Conservation (phyloP, 768 basidiomycete genomes). For the Podaxis sp. region DNA sequence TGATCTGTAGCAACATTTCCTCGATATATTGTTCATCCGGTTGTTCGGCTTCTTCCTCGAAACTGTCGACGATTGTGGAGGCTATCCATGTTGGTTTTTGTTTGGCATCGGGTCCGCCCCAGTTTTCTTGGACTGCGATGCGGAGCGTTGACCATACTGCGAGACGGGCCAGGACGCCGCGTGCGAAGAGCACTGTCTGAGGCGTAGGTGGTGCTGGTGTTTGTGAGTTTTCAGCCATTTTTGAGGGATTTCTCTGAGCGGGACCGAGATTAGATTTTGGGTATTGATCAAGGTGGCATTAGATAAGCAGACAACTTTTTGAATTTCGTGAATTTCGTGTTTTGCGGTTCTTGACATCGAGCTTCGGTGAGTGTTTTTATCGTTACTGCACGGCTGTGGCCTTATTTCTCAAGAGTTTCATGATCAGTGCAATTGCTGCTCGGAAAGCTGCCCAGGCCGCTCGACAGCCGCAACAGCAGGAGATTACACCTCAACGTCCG, state of each 20-base stretch:
- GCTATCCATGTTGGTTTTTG: constrained; percentile 86
- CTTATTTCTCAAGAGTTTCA: constrained; percentile 24
- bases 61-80: constrained; percentile 75
- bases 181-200: constrained; percentile 73
- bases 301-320: background rate
- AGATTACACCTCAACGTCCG: constrained; percentile 12
- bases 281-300: background rate
- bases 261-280: background rate
- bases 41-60: constrained; percentile 52
- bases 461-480: constrained; percentile 15
- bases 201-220: constrained; percentile 35
- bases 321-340: background rate
- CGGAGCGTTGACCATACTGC: constrained; percentile 83
- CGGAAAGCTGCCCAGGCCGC: constrained; percentile 57
- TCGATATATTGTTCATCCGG: constrained; percentile 78
- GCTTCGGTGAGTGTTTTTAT: background rate
- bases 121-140: constrained; percentile 79
- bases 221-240: background rate
- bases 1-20: constrained; percentile 76
- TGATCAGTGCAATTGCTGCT: constrained; percentile 76
- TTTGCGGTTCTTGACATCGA: background rate
- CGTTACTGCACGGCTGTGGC: background rate
- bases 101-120: constrained; percentile 77
- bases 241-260: background rate
- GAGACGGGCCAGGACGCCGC: constrained; percentile 82